Evolutionary conservation across 306 rosid genomes (phyloP), one percentile per base, ranked within the genome.

Genomic region (Castanea mollissima): DNA sequence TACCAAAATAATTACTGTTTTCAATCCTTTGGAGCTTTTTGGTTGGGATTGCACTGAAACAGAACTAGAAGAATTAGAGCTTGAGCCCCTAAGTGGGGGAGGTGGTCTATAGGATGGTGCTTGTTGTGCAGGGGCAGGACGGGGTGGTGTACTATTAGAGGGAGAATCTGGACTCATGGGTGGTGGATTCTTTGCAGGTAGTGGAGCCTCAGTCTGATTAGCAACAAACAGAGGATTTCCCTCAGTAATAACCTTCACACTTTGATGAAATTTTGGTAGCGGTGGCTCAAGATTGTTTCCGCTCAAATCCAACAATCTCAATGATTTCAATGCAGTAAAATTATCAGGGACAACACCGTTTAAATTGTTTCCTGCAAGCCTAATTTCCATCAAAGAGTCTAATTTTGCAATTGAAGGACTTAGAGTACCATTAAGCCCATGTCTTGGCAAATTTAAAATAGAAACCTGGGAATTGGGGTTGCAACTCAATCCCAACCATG

Each of bases 401-500:
- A 93, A 74, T 80, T 81, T 90, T 6, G 90, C 88, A 78, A 93
- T 84, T 60, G 97, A 88, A 34, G 97, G 91, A 86, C 93, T 93
- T 77, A 93, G 62, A 70, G 89, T 90, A 70, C 97, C 98, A 72
- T 67, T 89, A 46, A 91, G 82, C 19, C 82, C 75, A 29, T 75
- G 91, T 19, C 71, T 78, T 2, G 97, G 98, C 76, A 93, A 78
- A 86, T 91, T 91, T 72, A 93, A 77, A n/a, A 90, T 57, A 55
- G 91, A 84, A 73, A 93, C 88, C 84, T 78, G 71, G 6, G 85
- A 78, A 27, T 87, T 62, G 4, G 86, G 70, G 83, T 86, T 86
- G 89, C 97, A 93, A 80, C 82, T 90, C 76, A 93, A 65, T 41
- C 98, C 98, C 84, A 87, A 74, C 98, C 98, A 91, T 46, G 86